These are phyloP conservation scores for Isabelozyma heimii DNA, from an alignment of 805 yeast genomes.

Conservation along the genomic window DNA sequence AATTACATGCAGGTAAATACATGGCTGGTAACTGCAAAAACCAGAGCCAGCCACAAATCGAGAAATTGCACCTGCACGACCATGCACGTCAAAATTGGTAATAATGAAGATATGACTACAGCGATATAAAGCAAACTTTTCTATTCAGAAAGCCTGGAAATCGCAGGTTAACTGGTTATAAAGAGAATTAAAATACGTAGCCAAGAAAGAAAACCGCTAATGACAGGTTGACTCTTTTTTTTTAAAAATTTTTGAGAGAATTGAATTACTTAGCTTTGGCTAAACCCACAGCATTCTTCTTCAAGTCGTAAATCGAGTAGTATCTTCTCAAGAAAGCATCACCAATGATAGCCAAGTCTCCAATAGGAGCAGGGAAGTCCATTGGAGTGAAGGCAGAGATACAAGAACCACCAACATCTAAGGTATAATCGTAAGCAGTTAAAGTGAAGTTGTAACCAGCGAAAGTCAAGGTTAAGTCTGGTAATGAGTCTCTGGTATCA, in stretches of 20 bases:
- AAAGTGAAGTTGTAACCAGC: slow-evolving; percentile 91
- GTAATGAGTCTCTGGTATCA: slow-evolving; percentile 76
- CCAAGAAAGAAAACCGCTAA: too few species aligned
- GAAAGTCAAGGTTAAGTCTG: slow-evolving; percentile 88
- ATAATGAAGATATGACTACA: neutral
- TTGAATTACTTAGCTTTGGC: slow-evolving; percentile 58
- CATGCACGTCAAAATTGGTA: neutral
- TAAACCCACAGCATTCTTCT: slow-evolving; percentile 90
- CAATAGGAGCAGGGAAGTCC: slow-evolving; percentile 97
- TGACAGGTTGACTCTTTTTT: neutral
- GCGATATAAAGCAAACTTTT: neutral
- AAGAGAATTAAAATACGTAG: too few species aligned
- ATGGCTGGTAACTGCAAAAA: neutral
- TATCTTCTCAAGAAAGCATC: slow-evolving; percentile 95
- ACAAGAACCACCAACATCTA: slow-evolving; percentile 94
- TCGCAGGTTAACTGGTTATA: neutral
- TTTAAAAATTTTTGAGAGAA: neutral
- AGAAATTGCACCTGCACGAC: neutral
- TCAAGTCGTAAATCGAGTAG: slow-evolving; percentile 91
- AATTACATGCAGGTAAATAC: neutral
- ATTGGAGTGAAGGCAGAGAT: slow-evolving; percentile 94
- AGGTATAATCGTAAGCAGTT: slow-evolving; percentile 84
- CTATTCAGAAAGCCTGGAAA: neutral
- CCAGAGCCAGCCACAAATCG: neutral
- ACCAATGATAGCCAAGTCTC: slow-evolving; percentile 94